Evolutionary conservation across 1,284 basidiomycete species (phyloP).

Genomic region (Malassezia sympodialis): DNA sequence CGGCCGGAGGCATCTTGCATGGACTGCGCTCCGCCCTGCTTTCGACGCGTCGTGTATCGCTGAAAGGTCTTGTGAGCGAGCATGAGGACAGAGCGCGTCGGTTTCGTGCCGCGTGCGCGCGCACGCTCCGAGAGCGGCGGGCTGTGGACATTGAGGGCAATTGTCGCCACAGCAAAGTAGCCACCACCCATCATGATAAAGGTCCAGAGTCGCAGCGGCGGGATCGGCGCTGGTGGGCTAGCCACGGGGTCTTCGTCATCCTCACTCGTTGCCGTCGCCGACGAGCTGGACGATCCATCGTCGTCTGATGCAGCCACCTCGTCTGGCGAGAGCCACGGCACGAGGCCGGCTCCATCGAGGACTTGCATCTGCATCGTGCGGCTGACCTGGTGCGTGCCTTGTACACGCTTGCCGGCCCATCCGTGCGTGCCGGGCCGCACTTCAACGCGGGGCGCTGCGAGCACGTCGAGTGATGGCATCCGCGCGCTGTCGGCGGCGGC

Average conservation of each 20-base stretch:
- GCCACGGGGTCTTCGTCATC: conserved; percentile 12
- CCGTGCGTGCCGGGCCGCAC: conserved; percentile 17
- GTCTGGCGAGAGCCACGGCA: conserved; percentile 18
- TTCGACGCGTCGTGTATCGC: conserved; percentile 91
- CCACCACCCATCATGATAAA: conserved; percentile 93
- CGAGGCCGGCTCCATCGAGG: conserved; percentile 30
- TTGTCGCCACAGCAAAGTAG: conserved; percentile 87
- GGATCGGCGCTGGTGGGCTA: conserved; percentile 17
- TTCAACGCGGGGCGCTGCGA: conserved; percentile 27
- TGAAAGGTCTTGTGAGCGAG: conserved; percentile 93
- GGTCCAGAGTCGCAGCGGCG: conserved; percentile 63
- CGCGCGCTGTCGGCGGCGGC: conserved; percentile 44
- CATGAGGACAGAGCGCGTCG: conserved; percentile 55
- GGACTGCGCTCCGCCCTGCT: conserved; percentile 92
- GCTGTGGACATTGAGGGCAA: conserved; percentile 52
- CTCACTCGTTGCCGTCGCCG: conserved; percentile 8
- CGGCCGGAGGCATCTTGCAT: conserved; percentile 78
- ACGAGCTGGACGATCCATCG: not conserved
- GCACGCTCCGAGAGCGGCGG: conserved; percentile 19
- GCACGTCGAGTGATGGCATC: conserved; percentile 53
- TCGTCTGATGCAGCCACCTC: conserved; percentile 1
- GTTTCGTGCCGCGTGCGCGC: conserved; percentile 6
- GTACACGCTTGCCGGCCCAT: conserved; percentile 37
- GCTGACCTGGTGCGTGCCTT: conserved; percentile 33
- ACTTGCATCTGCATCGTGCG: conserved; percentile 31